A percentile compares a stretch with the other conserved stretches of the same genome.
Evolutionary conservation across 257 asterid genomes (phyloP).

Genomic region (Capsicum chinense): DNA sequence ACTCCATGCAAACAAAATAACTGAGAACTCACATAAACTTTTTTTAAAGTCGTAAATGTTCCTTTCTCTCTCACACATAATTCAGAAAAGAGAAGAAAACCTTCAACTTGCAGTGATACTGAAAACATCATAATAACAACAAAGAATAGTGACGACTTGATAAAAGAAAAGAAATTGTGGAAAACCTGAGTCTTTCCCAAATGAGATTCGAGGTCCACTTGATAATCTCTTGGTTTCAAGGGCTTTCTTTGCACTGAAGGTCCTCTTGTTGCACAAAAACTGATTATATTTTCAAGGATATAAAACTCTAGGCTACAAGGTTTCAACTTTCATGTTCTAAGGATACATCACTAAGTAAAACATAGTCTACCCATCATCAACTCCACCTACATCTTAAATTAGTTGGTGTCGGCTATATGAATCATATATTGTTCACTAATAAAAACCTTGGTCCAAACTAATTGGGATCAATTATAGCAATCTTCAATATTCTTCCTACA

Average conservation of each 20-base stretch:
- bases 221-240: conserved; percentile 94
- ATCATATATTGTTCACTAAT: neutral
- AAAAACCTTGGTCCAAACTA: neutral
- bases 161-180: neutral
- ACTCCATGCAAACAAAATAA: neutral
- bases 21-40: neutral
- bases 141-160: neutral
- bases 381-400: neutral
- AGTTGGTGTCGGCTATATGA: neutral
- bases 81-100: neutral
- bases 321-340: neutral
- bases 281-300: conserved; percentile 19
- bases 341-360: neutral
- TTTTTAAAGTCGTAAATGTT: no score
- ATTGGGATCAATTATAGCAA: neutral
- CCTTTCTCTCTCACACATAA: neutral
- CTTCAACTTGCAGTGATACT: neutral
- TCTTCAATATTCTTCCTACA: neutral
- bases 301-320: neutral
- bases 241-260: conserved; percentile 94
- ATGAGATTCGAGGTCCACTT: conserved; percentile 98
- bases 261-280: conserved; percentile 73
- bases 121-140: conserved; percentile 13
- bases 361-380: neutral
- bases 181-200: conserved; percentile 96